Percentiles rank a stretch among this genome's conserved stretches.
Conservation (phyloP, 345 rosid species). For the Pseudoturritis turrita region DNA sequence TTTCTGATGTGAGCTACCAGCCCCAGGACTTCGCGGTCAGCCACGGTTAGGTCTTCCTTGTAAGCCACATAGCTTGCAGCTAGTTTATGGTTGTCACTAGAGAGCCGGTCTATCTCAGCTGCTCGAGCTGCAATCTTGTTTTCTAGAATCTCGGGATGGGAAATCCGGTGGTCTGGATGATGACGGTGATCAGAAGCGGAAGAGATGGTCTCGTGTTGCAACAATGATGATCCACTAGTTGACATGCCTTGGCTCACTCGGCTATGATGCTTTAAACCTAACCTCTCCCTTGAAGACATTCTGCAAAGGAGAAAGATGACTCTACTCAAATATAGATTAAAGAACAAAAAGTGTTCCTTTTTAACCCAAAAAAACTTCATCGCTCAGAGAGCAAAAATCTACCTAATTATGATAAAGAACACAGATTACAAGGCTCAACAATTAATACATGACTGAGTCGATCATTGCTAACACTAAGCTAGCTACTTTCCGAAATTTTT, state of each 20-base stretch:
- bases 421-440: not conserved
- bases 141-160: conserved; percentile 50
- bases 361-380: not conserved
- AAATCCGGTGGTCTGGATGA: conserved; percentile 19
- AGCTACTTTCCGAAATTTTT: not conserved
- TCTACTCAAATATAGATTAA: not conserved
- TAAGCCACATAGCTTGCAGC: conserved; percentile 48
- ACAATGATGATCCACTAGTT: conserved; percentile 22
- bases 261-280: conserved; percentile 21
- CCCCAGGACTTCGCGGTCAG: conserved; percentile 54
- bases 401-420: not conserved
- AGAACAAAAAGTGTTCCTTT: not conserved
- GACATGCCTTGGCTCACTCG: conserved; percentile 20
- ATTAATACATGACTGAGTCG: not conserved
- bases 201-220: conserved; percentile 21
- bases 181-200: conserved; percentile 11
- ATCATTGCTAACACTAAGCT: not conserved
- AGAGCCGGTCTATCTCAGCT: conserved; percentile 63
- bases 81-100: conserved; percentile 58
- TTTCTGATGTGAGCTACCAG: conserved; percentile 66
- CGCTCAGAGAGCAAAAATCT: not conserved
- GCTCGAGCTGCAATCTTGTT: conserved; percentile 70
- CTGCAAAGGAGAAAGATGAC: not conserved
- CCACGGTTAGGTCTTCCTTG: conserved; percentile 52
- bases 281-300: conserved; percentile 31